A percentile compares a stretch with the other conserved stretches of the same genome.
Conservation (phyloP, 2,329 filamentous ascomycete genomes). For the Pseudopyrenochaeta lycopersici region DNA sequence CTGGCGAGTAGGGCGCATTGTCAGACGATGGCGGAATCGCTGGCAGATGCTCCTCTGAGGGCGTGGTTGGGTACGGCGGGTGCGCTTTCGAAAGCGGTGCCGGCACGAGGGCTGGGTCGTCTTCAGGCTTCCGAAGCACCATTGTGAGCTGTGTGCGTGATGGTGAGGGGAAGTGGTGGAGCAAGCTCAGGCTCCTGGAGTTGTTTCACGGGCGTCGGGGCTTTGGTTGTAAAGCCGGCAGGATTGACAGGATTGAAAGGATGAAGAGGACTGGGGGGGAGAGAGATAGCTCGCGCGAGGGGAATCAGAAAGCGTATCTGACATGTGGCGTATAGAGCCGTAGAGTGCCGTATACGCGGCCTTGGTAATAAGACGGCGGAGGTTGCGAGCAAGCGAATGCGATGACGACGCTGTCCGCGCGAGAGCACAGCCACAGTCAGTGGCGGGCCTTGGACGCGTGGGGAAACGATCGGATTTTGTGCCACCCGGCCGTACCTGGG, state of each 20-base stretch:
- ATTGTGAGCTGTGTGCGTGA: conserved; percentile 41
- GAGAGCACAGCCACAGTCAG: neutral
- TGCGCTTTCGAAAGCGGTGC: conserved; percentile 51
- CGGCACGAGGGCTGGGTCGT: conserved; percentile 49
- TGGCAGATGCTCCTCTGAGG: conserved; percentile 43
- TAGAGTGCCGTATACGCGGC: conserved; percentile 11
- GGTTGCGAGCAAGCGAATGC: conserved; percentile 12
- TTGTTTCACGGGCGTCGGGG: neutral
- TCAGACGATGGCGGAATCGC: conserved; percentile 28
- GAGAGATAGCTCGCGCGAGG: neutral
- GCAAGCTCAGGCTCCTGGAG: neutral
- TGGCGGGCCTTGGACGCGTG: neutral
- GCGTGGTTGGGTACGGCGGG: conserved; percentile 57
- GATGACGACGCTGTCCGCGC: conserved; percentile 19
- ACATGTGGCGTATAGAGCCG: conserved; percentile 1
- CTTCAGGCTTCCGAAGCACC: conserved; percentile 56
- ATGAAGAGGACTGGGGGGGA: neutral
- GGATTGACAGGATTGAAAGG: neutral
- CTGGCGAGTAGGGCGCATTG: conserved; percentile 41
- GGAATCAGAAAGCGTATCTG: neutral
- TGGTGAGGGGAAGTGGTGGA: neutral
- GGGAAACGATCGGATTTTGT: neutral
- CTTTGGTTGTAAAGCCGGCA: neutral
- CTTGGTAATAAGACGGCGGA: neutral
- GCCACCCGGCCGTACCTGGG: neutral